Conservation (phyloP, 2,329 filamentous ascomycete genomes). For the Monilinia aucupariae region DNA sequence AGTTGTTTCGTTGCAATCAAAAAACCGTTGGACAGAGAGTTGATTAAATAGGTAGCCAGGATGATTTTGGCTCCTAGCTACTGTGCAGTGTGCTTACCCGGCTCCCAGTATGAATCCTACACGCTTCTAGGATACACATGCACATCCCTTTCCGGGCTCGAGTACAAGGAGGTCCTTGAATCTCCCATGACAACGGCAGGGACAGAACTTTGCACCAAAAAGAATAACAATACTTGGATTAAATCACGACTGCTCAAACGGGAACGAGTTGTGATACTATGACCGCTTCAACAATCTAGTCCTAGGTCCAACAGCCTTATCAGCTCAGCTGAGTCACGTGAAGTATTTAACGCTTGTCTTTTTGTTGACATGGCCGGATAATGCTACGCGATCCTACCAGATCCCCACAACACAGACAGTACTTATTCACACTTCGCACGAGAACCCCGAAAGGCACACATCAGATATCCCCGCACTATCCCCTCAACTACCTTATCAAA, state of each 20-base stretch:
- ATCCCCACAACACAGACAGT: slow-evolving; percentile 8
- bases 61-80: background rate
- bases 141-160: slow-evolving; percentile 6
- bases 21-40: background rate
- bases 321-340: background rate
- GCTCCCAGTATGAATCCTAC: background rate
- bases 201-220: background rate
- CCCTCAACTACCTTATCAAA: background rate
- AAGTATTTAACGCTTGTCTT: slow-evolving; percentile 4
- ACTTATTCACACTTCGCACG: slow-evolving; percentile 8
- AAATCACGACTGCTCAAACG: background rate
- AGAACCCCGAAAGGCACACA: slow-evolving; percentile 4
- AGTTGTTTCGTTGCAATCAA: background rate
- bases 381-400: slow-evolving; percentile 10
- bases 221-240: background rate
- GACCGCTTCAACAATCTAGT: background rate
- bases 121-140: background rate
- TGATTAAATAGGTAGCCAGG: background rate
- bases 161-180: slow-evolving; percentile 3
- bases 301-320: background rate
- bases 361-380: slow-evolving; percentile 13
- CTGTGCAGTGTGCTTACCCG: background rate
- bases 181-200: slow-evolving; percentile 9
- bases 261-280: background rate
- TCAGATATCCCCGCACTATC: slow-evolving; percentile 8